Evolutionary conservation across 495 filamentous ascomycete species (phyloP).

Genomic region (Trichoderma gamsii): DNA sequence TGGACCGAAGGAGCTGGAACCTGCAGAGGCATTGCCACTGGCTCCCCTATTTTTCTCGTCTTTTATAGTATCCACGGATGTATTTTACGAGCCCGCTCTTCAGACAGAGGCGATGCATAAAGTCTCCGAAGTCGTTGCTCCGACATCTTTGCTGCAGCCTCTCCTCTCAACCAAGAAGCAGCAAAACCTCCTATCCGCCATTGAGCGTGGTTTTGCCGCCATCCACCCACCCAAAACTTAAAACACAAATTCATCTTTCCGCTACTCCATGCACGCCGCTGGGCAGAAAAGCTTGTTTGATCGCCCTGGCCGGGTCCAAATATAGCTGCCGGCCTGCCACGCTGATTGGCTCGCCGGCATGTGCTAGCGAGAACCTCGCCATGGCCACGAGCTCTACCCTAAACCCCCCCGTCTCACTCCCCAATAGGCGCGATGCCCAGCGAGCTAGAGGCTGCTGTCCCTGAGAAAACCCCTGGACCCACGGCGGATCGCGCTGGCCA

Average conservation of each 20-base stretch:
- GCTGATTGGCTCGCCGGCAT: neutral
- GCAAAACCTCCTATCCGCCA: neutral
- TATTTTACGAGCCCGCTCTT: too few relatives aligned
- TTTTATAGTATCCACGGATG: too few relatives aligned
- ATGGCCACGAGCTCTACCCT: neutral
- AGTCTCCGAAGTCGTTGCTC: neutral
- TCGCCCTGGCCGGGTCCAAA: neutral
- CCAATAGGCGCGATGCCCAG: neutral
- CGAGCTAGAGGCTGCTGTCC: neutral
- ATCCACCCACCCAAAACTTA: neutral
- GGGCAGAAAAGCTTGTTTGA: constrained; percentile 11
- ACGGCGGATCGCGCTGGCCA: neutral
- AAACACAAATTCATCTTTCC: neutral
- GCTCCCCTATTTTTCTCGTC: too few relatives aligned
- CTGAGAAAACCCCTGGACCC: neutral
- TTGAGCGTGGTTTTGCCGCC: neutral
- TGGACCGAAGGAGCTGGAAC: neutral
- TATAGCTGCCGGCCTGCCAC: too few relatives aligned
- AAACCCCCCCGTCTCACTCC: neutral
- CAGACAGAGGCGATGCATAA: neutral
- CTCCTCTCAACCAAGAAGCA: neutral
- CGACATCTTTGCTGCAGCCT: neutral
- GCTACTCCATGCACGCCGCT: neutral
- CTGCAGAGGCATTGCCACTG: too few relatives aligned
- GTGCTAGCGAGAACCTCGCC: neutral